A percentile compares a stretch with the other conserved stretches of the same genome.
Evolutionary conservation across 257 asterid genomes (phyloP).

Genomic region (Vinca minor): DNA sequence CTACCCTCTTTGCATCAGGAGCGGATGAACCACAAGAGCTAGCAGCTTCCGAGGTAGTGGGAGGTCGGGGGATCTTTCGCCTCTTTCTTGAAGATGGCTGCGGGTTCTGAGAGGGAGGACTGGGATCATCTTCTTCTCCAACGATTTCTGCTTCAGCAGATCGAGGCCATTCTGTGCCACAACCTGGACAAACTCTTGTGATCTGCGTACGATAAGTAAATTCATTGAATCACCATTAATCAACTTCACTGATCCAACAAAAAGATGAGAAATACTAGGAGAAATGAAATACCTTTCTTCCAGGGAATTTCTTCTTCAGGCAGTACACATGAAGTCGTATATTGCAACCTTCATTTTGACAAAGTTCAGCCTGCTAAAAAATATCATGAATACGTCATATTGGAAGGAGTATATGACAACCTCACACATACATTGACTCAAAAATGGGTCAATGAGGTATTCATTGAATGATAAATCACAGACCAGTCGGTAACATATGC

Average conservation of each 20-base stretch:
- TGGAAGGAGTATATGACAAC: neutral
- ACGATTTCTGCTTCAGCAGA: slow-evolving; percentile 34
- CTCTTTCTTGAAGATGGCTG: slow-evolving; percentile 29
- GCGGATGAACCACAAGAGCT: slow-evolving; percentile 16
- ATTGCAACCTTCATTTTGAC: slow-evolving; percentile 64
- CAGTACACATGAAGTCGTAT: slow-evolving; percentile 66
- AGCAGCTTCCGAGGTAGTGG: slow-evolving; percentile 19
- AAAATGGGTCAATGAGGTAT: neutral
- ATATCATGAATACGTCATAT: neutral
- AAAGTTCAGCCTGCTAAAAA: slow-evolving; percentile 53
- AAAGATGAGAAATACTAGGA: neutral
- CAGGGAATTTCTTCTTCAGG: slow-evolving; percentile 58
- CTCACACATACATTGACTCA: neutral
- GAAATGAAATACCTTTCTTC: slow-evolving; percentile 39
- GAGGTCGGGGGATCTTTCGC: slow-evolving; percentile 16
- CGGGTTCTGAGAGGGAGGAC: slow-evolving; percentile 22
- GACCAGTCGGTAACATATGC: neutral
- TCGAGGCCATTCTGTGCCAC: slow-evolving; percentile 49
- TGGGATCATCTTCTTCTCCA: slow-evolving; percentile 29
- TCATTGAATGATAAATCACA: neutral
- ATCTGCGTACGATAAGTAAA: slow-evolving; percentile 28
- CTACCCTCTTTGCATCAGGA: slow-evolving; percentile 26
- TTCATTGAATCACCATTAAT: slow-evolving; percentile 2
- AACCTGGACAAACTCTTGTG: slow-evolving; percentile 57
- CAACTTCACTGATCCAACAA: neutral